Base-by-base conservation (phyloP, 2,329 filamentous ascomycete genomes). In the Penicillium capsulatum region DNA sequence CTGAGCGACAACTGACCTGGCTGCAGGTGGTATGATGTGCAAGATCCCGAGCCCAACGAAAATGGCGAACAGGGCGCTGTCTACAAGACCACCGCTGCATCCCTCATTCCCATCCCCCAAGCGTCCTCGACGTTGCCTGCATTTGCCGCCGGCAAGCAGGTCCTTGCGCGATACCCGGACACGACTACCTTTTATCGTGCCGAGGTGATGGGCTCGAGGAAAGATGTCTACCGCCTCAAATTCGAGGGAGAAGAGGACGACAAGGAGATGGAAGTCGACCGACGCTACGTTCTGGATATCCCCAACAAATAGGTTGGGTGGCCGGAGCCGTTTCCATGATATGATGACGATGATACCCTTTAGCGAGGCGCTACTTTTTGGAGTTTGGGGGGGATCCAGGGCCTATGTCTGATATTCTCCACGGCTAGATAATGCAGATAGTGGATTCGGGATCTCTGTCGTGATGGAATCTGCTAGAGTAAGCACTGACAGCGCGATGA, bases 111-210 rank as follows among this genome's bases (percentile, higher is more conserved):
- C 2, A 89, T 92, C 40, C 83, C 86, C 2, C 73, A 77, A 49
- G 69, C 64, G 46, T 79, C 65, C 2, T 69, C 83, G 11, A 67
- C 74, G 3, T 73, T 84, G 28, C 76, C 84, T 42, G 78, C 84
- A 24, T 80, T 77, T 50, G 55, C 72, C 6, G 67, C 77, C 27
- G 83, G 84, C 31, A 86, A 83, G 59, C 77, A 80, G 31, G 86
- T 91, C 7, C 70, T 91, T 41, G 86, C 86, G 0, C 70, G 88
- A 42, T 92, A 92, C 57, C 86, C 86, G 0, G 82, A 88, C 53
- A 91, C 86, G 1, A 90, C 86, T 1, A 90, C 85, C 0, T 91
- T 92, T 55, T 92, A 92, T 62, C 82, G 85, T 59, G 86, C 86
- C 1, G 84, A 89, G 52, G 86, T 91, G 7, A 84, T 86, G 66